Base-by-base conservation (phyloP, 2,329 filamentous ascomycete genomes). In the Fusarium irregulare region DNA sequence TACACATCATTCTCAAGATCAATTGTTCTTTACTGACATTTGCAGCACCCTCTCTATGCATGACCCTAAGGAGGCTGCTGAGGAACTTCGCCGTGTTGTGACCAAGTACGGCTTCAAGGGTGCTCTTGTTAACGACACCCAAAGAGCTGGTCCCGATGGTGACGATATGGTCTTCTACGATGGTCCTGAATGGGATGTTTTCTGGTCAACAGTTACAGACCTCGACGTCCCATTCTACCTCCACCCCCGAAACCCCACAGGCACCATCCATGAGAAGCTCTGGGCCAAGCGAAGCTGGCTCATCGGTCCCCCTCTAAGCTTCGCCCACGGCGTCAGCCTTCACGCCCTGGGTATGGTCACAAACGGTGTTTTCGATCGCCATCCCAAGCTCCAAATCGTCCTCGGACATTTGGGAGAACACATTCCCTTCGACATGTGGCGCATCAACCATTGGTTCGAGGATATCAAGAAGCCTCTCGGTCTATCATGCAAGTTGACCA, bases 91-190 rank as follows among this genome's bases (percentile, higher is more conserved):
- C 46, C 81, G 87, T 53, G 87, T 85, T 54, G 85, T 91, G 7
- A 85, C 79, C 3, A 77, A 88, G 63, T 80, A 85, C 50, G 87
- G 88, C n/a, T 91, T 91, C 80, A 84, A 87, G 64, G 89, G 89
- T 4, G 87, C 84, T 6, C 78, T 91, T 7, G 83, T 91, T 47
- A 89, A 89, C 73, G 87, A 90, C 74, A 87, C 84, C 4, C 89
- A 91, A 73, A 84, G 86, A 28, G 83, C 86, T 18, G 88, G 87
- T 5, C 67, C 79, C 0, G 86, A 89, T 60, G 88, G 88, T 40
- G 87, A 89, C 59, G 84, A 84, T 25, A 86, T 88, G 81, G 80
- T 91, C 75, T 91, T 90, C 79, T 91, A 91, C 78, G 89, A 91
- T 73, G 80, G 83, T 11, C 82, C 85, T 0, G 83, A 86, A 64